A percentile compares a stretch with the other conserved stretches of the same genome.
These are phyloP conservation scores for Hyaloscypha hepaticicola DNA, from an alignment of 495 filamentous ascomycete species.

Conservation along the genomic window DNA sequence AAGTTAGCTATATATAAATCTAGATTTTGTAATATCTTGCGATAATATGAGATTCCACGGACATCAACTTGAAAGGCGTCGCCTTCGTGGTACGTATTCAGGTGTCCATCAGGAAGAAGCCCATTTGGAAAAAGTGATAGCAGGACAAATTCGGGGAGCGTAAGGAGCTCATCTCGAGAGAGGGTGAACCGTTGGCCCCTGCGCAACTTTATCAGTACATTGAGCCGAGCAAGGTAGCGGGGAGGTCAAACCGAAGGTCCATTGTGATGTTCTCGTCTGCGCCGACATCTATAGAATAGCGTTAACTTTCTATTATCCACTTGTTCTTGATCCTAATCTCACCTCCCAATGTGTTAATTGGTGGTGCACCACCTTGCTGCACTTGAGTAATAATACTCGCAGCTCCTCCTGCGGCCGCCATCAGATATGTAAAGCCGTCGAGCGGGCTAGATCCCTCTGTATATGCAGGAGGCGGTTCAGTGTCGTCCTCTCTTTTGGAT, in stretches of 20 bases:
- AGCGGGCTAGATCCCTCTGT: constrained; percentile 92
- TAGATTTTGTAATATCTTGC: constrained; percentile 45
- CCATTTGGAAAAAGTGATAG: constrained; percentile 98
- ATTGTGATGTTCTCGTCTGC: constrained; percentile 95
- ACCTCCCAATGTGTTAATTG: constrained; percentile 88
- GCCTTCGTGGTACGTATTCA: constrained; percentile 85
- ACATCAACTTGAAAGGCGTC: constrained; percentile 98
- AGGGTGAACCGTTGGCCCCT: constrained; percentile 92
- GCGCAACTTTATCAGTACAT: constrained; percentile 35
- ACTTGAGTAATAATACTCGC: constrained; percentile 99
- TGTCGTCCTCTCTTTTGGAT: constrained; percentile 70
- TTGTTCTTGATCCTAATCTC: constrained; percentile 32
- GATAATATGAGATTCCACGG: constrained; percentile 37
- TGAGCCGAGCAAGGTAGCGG: neutral
- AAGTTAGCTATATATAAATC: constrained; percentile 58
- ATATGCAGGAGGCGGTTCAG: constrained; percentile 93
- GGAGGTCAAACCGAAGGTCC: constrained; percentile 73
- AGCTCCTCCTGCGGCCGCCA: constrained; percentile 94
- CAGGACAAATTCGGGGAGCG: constrained; percentile 96
- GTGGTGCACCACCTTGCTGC: constrained; percentile 81
- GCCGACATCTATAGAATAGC: constrained; percentile 61
- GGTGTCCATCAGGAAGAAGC: constrained; percentile 93
- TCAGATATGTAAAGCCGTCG: constrained; percentile 91
- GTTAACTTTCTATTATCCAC: constrained; percentile 5
- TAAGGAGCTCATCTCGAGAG: constrained; percentile 91